These are phyloP conservation scores for Monosporozyma aquatica DNA, from an alignment of 805 yeast species.

Conservation along the genomic window DNA sequence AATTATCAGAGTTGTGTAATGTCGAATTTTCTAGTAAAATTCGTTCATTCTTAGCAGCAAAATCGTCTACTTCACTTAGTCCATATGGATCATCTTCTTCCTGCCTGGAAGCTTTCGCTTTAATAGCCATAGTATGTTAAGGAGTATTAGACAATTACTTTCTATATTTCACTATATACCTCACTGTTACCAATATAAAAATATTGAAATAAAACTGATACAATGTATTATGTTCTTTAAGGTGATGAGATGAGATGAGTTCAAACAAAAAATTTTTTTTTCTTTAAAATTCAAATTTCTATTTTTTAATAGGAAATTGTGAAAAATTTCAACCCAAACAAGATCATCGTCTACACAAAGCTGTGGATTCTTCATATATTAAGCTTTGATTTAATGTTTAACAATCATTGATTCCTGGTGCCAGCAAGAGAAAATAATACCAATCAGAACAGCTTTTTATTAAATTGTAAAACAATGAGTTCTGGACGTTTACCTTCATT, in stretches of 20 bases:
- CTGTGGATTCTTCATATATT: too few relatives aligned
- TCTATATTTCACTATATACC: too few relatives aligned
- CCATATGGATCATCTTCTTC: conserved; percentile 35
- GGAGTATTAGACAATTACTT: too few relatives aligned
- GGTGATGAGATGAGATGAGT: conserved; percentile 22
- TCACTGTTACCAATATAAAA: neutral
- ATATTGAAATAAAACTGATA: too few relatives aligned
- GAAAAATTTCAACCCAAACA: conserved; percentile 5
- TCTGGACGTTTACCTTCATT: conserved; percentile 31
- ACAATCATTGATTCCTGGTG: too few relatives aligned
- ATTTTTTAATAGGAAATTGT: too few relatives aligned
- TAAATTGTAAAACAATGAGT: conserved; percentile 4
- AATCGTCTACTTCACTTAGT: conserved; percentile 59
- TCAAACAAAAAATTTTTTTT: neutral
- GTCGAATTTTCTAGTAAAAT: conserved; percentile 51
- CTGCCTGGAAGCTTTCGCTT: neutral
- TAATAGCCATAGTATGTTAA: conserved; percentile 10
- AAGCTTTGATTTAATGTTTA: too few relatives aligned
- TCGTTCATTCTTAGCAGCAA: conserved; percentile 51
- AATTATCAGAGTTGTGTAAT: conserved; percentile 32
- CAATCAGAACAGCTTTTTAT: neutral
- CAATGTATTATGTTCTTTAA: too few relatives aligned
- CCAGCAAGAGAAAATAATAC: neutral
- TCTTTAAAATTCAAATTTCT: neutral
- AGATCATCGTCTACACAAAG: conserved; percentile 1